These are phyloP conservation scores for Paratinospora sagittata DNA, from an alignment of 164 flowering plant species.

Conservation along the genomic window DNA sequence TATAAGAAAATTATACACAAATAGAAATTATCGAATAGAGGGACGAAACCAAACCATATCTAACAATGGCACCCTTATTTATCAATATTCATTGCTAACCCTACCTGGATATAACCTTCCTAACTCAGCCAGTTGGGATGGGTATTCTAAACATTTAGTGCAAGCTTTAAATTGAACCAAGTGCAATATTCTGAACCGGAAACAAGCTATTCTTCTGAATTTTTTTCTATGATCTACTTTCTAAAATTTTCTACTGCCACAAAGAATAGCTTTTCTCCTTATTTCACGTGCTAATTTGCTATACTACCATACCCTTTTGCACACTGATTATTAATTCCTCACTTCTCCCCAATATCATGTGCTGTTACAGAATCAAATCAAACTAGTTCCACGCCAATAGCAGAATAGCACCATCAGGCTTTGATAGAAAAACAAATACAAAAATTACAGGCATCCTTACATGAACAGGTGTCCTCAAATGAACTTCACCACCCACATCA, in stretches of 20 bases:
- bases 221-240: too few species aligned
- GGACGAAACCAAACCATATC: too few species aligned
- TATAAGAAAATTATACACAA: too few species aligned
- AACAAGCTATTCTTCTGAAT: too few species aligned
- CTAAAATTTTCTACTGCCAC: neutral
- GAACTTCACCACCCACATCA: neutral
- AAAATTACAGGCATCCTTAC: neutral
- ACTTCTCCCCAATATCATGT: neutral
- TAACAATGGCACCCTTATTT: too few species aligned
- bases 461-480: neutral
- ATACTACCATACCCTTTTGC: too few species aligned
- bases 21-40: too few species aligned
- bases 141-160: too few species aligned
- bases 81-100: too few species aligned
- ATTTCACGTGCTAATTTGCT: constrained; percentile 2
- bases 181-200: neutral
- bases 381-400: neutral
- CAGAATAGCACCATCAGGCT: neutral
- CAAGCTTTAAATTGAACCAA: too few species aligned
- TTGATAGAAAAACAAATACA: neutral
- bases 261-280: neutral
- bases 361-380: neutral
- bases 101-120: too few species aligned
- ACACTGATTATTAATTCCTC: neutral
- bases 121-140: too few species aligned